Conservation (phyloP, 2,329 filamentous ascomycete genomes). For the Parafenestella ontariensis region DNA sequence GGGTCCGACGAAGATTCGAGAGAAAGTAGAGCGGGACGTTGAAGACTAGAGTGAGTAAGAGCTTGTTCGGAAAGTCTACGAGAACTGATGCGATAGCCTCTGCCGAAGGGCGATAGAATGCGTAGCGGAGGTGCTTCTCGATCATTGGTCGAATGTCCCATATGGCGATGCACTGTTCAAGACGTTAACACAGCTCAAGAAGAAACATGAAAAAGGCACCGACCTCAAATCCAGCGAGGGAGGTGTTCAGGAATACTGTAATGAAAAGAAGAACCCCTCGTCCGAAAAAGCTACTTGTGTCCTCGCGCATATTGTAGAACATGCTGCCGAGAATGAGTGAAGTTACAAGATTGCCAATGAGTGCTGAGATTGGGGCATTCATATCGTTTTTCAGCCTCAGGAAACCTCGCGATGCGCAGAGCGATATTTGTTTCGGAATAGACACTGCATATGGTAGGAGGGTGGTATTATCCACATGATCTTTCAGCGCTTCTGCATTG, state of each 20-base stretch:
- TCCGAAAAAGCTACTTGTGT: slow-evolving; percentile 73
- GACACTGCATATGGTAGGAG: slow-evolving; percentile 58
- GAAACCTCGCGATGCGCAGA: slow-evolving; percentile 81
- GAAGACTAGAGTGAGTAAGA: slow-evolving; percentile 49
- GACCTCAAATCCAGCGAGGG: slow-evolving; percentile 74
- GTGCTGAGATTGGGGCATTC: not conserved
- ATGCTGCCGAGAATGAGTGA: slow-evolving; percentile 77
- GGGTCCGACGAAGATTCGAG: slow-evolving; percentile 49
- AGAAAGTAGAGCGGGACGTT: slow-evolving; percentile 55
- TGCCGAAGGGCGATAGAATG: slow-evolving; percentile 83
- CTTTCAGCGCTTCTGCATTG: not conserved
- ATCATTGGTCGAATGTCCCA: slow-evolving; percentile 88
- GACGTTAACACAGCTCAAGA: not conserved
- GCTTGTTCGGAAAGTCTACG: slow-evolving; percentile 55
- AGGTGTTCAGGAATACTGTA: slow-evolving; percentile 80
- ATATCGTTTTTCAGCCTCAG: slow-evolving; percentile 63
- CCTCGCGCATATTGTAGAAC: slow-evolving; percentile 73
- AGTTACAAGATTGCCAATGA: slow-evolving; percentile 56
- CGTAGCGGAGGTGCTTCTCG: slow-evolving; percentile 84
- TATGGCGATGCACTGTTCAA: slow-evolving; percentile 71
- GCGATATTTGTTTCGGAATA: slow-evolving; percentile 71
- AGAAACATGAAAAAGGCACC: slow-evolving; percentile 47
- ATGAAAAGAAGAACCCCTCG: slow-evolving; percentile 82
- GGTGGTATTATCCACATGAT: too few relatives aligned
- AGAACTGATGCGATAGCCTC: slow-evolving; percentile 67